Evolutionary conservation across 352 stramenopile genomes (phyloP).

Genomic region (Pilasporangium apinafurcum): DNA sequence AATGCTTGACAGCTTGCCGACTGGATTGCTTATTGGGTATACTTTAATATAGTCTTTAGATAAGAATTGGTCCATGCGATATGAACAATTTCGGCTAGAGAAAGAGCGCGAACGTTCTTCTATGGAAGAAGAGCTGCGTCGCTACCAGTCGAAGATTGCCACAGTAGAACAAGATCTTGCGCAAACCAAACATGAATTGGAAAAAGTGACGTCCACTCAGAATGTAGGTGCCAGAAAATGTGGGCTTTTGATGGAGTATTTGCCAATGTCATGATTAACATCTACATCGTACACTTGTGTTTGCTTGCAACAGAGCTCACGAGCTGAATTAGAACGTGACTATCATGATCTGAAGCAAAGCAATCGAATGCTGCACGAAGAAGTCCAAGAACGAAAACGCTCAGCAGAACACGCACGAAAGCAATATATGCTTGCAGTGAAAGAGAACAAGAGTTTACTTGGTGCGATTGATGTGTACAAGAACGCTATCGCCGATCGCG

Average conservation of each 20-base stretch:
- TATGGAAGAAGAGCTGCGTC: slow-evolving; percentile 37
- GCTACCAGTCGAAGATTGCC: slow-evolving; percentile 20
- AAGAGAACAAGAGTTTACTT: slow-evolving; percentile 63
- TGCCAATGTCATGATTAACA: background rate
- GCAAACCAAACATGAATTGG: slow-evolving; percentile 22
- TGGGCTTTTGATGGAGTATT: background rate
- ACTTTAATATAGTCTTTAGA: slow-evolving; percentile 8
- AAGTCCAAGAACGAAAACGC: slow-evolving; percentile 47
- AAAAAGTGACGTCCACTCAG: slow-evolving; percentile 15
- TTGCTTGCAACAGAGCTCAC: slow-evolving; percentile 8
- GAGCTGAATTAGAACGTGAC: slow-evolving; percentile 22
- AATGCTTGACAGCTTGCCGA: background rate
- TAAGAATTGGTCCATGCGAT: slow-evolving; percentile 29
- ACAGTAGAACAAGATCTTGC: slow-evolving; percentile 27
- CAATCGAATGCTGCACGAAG: slow-evolving; percentile 52
- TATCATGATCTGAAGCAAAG: slow-evolving; percentile 52
- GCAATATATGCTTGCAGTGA: slow-evolving; percentile 43
- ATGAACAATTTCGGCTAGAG: slow-evolving; percentile 37
- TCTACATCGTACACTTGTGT: background rate
- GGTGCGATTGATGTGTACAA: slow-evolving; percentile 63
- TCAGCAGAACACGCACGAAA: slow-evolving; percentile 48
- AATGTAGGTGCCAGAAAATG: slow-evolving; percentile 8
- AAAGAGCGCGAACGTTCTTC: slow-evolving; percentile 26
- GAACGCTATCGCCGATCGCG: slow-evolving; percentile 40
- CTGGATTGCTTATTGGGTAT: background rate